These are phyloP conservation scores for Nigrospora oryzae DNA, from an alignment of 2,329 filamentous ascomycete species.

Conservation along the genomic window DNA sequence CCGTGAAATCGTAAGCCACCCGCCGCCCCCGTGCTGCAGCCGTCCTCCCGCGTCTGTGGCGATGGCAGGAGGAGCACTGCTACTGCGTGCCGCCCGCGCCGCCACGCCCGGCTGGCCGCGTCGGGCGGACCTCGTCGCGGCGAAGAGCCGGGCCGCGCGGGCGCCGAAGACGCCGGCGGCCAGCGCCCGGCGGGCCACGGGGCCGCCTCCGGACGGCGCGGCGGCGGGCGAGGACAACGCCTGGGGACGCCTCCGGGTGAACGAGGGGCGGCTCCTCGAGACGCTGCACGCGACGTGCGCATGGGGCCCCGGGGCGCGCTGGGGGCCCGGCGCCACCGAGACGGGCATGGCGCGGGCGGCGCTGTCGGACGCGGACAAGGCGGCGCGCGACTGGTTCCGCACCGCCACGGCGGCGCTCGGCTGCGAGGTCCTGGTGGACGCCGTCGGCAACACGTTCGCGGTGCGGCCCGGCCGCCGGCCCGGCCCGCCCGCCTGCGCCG, in stretches of 20 bases:
- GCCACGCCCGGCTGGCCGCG: no score
- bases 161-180: no score
- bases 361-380: conserved; percentile 62
- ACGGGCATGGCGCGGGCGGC: conserved; percentile 72
- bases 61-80: no score
- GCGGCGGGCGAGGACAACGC: no score
- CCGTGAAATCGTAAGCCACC: no score
- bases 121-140: no score
- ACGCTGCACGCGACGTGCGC: conserved; percentile 58
- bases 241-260: conserved; percentile 23
- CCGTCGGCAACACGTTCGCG: conserved; percentile 77
- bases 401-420: conserved; percentile 52
- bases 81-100: no score
- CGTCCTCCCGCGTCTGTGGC: no score
- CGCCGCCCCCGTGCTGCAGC: no score
- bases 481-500: conserved; percentile 58
- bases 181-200: no score
- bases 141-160: no score
- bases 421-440: conserved; percentile 60
- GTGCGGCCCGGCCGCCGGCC: conserved; percentile 50
- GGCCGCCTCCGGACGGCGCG: no score
- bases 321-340: conserved; percentile 45
- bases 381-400: conserved; percentile 69
- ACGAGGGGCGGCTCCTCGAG: conserved; percentile 50
- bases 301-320: conserved; percentile 58